Conservation (phyloP, 169 alveolate genomes). For the Eimeria praecox region DNA sequence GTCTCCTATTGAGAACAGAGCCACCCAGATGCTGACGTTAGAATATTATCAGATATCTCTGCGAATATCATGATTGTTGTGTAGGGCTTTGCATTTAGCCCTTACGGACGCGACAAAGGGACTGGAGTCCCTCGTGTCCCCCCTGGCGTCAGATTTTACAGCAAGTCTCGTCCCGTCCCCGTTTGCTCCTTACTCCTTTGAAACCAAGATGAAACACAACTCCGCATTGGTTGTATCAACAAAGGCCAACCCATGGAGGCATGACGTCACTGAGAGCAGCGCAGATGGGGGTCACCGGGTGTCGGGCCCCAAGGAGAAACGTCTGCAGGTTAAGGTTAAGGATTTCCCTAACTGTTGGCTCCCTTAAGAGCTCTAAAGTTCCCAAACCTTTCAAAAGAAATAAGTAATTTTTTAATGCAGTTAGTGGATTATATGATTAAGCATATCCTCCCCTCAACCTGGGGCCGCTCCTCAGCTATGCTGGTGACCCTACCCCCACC, state of each 20-base stretch:
- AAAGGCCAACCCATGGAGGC: not conserved
- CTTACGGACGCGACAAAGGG: not conserved
- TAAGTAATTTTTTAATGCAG: not conserved
- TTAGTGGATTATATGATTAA: not conserved
- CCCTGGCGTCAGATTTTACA: not conserved
- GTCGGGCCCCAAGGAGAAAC: not conserved
- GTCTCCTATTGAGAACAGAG: not conserved
- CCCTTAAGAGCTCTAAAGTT: not conserved
- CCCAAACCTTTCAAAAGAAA: not conserved
- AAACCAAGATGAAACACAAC: not conserved
- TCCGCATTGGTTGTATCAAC: not conserved
- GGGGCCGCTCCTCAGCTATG: not conserved
- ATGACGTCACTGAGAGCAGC: not conserved
- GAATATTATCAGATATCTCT: not conserved
- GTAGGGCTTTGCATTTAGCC: not conserved
- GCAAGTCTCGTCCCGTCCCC: not conserved
- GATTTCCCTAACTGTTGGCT: not conserved
- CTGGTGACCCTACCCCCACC: not conserved
- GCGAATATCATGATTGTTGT: not conserved
- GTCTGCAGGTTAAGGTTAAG: not conserved
- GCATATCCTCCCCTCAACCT: not conserved
- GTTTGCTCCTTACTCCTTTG: not conserved
- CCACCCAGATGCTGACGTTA: not conserved
- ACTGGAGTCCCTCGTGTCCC: not conserved
- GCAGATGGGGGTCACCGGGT: constrained; percentile 23